Evolutionary conservation across 805 yeast genomes (phyloP).

Genomic region (Grigorovia transvaalensis): DNA sequence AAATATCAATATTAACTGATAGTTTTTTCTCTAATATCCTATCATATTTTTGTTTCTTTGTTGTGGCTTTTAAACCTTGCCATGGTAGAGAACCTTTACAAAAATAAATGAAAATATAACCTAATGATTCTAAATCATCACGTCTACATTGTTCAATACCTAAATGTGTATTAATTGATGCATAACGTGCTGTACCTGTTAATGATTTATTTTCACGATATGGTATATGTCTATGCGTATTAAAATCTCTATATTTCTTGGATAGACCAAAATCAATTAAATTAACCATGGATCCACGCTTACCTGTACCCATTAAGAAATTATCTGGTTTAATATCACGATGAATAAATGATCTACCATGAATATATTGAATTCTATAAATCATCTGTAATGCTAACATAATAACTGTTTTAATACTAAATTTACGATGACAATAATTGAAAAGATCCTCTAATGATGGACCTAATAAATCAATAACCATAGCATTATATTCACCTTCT

Average conservation of each 20-base stretch:
- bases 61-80: conserved; percentile 97
- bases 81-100: conserved; percentile 95
- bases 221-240: conserved; percentile 91
- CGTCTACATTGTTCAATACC: conserved; percentile 96
- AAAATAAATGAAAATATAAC: conserved; percentile 88
- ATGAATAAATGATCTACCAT: conserved; percentile 86
- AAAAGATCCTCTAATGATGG: conserved; percentile 92
- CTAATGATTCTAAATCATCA: conserved; percentile 91
- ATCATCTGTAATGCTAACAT: conserved; percentile 90
- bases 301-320: conserved; percentile 79
- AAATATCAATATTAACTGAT: conserved; percentile 80
- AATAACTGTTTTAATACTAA: conserved; percentile 86
- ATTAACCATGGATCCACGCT: conserved; percentile 91
- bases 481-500: conserved; percentile 93
- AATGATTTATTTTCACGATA: conserved; percentile 93
- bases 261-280: conserved; percentile 93
- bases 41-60: conserved; percentile 97
- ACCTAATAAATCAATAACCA: conserved; percentile 93
- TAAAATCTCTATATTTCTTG: conserved; percentile 88
- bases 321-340: conserved; percentile 83
- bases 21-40: conserved; percentile 92
- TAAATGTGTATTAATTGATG: conserved; percentile 88
- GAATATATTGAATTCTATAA: conserved; percentile 90
- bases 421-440: conserved; percentile 91
- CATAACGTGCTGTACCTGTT: conserved; percentile 98